phyloP scores from a whole-genome alignment of 2,329 filamentous ascomycete genomes.

The Mycogone perniciosa region DNA sequence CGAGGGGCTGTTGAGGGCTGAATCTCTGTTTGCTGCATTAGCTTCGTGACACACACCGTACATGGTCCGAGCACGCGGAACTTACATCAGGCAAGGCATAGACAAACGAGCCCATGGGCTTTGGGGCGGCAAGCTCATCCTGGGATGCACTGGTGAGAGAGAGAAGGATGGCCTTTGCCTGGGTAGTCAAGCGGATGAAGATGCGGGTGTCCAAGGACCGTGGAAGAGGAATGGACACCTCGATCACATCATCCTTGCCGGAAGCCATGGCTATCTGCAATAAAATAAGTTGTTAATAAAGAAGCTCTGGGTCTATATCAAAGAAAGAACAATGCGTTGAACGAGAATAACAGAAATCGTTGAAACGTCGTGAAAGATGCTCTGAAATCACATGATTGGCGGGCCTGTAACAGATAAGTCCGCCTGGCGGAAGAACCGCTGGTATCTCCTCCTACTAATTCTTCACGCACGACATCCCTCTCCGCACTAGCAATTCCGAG shows the following conservation, averaged over 20 bases:
- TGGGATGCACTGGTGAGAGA: constrained; percentile 53
- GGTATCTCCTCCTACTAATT: background rate
- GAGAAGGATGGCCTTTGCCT: constrained; percentile 52
- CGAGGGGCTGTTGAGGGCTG: constrained; percentile 57
- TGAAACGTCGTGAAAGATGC: background rate
- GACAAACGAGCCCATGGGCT: constrained; percentile 78
- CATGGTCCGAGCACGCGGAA: constrained; percentile 2
- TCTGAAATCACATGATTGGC: constrained; percentile 19
- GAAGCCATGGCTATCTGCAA: constrained; percentile 18
- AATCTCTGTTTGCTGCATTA: constrained; percentile 34
- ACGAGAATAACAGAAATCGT: background rate
- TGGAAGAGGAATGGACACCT: constrained; percentile 56
- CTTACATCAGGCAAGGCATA: constrained; percentile 86
- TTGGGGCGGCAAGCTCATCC: constrained; percentile 43
- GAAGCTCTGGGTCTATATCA: background rate
- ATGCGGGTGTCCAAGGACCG: constrained; percentile 55
- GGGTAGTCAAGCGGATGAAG: constrained; percentile 53
- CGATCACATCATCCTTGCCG: constrained; percentile 16
- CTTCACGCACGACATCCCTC: no score
- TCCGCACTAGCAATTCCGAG: no score
- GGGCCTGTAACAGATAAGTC: background rate
- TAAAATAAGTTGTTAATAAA: background rate
- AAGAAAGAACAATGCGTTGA: background rate
- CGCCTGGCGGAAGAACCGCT: background rate
- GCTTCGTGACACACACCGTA: background rate